phyloP scores from a whole-genome alignment of 208 protist genomes.

The Acanthamoeba triangularis region DNA sequence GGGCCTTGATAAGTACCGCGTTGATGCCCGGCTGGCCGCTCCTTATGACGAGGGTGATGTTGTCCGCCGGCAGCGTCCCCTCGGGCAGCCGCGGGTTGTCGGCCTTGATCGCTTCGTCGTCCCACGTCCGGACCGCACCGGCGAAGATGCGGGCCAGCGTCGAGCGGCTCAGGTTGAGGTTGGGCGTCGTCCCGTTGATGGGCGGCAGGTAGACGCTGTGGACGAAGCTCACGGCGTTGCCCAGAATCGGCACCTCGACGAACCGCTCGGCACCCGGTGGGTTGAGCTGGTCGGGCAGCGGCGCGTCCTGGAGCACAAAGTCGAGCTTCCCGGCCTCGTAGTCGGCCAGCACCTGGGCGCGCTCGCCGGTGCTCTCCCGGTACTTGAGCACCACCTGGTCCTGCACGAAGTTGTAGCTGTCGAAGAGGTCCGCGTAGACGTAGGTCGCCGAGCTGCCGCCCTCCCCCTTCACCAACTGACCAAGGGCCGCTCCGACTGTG shows the following conservation, averaged over 20 bases:
- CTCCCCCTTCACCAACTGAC: background rate
- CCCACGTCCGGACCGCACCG: background rate
- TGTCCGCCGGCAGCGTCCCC: background rate
- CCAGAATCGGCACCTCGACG: background rate
- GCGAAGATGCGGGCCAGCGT: background rate
- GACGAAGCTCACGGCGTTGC: background rate
- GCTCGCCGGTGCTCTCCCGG: background rate
- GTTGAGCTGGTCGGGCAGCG: background rate
- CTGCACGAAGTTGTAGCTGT: slow-evolving; percentile 18
- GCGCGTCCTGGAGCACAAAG: slow-evolving; percentile 9
- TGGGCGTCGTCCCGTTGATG: background rate
- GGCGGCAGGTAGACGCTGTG: background rate
- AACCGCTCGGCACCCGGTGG: background rate
- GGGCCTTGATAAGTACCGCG: background rate
- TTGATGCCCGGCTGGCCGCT: background rate
- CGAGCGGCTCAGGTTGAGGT: background rate
- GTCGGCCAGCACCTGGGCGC: background rate
- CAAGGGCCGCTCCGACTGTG: background rate
- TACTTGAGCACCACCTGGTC: slow-evolving; percentile 2
- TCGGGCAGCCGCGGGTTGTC: background rate
- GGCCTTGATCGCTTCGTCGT: background rate
- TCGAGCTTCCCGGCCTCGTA: background rate
- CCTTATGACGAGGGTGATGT: background rate
- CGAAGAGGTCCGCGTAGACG: slow-evolving; percentile 1
- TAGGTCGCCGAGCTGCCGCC: slow-evolving; percentile 10